These are phyloP conservation scores for Oemleria cerasiformis DNA, from an alignment of 306 rosid species.

Conservation along the genomic window DNA sequence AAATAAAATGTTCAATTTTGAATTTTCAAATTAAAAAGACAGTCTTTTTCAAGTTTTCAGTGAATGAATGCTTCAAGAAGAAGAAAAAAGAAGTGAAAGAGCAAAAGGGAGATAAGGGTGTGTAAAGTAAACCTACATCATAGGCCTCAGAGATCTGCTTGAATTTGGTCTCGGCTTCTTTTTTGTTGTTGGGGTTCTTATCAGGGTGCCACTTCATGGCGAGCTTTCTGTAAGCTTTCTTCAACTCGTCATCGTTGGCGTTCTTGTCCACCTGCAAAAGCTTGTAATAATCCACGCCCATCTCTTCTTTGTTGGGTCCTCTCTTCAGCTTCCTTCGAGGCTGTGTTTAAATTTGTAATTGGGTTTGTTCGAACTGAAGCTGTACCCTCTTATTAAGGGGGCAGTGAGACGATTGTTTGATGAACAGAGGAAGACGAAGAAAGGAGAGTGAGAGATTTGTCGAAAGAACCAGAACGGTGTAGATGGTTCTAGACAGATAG, in stretches of 20 bases:
- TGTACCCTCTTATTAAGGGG: neutral
- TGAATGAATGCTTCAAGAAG: neutral
- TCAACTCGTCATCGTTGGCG: conserved; percentile 73
- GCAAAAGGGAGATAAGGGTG: neutral
- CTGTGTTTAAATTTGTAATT: neutral
- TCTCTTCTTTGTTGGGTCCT: conserved; percentile 4
- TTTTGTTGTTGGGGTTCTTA: conserved; percentile 75
- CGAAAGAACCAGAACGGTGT: conserved; percentile 41
- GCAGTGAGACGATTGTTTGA: neutral
- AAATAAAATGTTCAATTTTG: neutral
- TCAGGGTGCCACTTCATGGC: conserved; percentile 99
- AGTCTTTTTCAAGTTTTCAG: neutral
- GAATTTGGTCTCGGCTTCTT: conserved; percentile 75
- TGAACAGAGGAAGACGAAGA: neutral
- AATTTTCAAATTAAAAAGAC: neutral
- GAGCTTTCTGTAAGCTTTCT: conserved; percentile 83
- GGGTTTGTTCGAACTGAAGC: neutral
- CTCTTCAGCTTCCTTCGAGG: neutral
- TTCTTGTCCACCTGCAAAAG: conserved; percentile 68
- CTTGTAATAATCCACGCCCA: conserved; percentile 85
- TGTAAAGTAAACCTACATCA: conserved; percentile 39
- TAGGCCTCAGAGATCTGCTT: conserved; percentile 88
- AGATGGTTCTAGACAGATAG: conserved; percentile 51
- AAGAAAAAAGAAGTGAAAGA: no score
- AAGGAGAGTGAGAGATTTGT: conserved; percentile 20